Percentiles rank a stretch among this genome's conserved stretches.
These are phyloP conservation scores for Seiridium unicorne DNA, from an alignment of 2,329 filamentous ascomycete species.

Conservation along the genomic window DNA sequence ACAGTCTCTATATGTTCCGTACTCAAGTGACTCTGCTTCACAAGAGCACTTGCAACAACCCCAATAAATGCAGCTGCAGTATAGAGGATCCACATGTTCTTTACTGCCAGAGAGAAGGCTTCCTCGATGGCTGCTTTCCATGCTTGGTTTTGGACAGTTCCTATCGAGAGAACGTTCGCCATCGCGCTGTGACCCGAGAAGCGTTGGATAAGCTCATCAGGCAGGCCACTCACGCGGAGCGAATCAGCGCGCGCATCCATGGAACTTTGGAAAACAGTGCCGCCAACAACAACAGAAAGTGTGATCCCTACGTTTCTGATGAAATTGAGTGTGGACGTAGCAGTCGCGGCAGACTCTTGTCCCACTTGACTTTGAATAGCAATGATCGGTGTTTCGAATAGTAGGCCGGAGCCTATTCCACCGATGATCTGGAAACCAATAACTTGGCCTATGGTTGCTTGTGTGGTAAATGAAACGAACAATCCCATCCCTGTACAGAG, in stretches of 20 bases:
- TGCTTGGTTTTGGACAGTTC: background rate
- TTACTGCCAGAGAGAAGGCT: background rate
- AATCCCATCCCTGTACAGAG: background rate
- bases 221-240: background rate
- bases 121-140: background rate
- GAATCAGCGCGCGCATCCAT: background rate
- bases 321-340: background rate
- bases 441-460: background rate
- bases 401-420: background rate
- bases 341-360: background rate
- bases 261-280: background rate
- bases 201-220: background rate
- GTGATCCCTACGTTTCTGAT: slow-evolving; percentile 1
- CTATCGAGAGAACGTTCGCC: background rate
- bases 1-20: slow-evolving; percentile 1
- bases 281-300: slow-evolving; percentile 1
- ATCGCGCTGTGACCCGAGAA: background rate
- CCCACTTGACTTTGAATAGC: slow-evolving; percentile 3
- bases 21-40: background rate
- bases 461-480: background rate
- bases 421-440: slow-evolving; percentile 1
- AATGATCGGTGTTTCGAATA: slow-evolving; percentile 4
- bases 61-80: background rate
- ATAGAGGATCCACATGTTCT: slow-evolving; percentile 1
- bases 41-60: background rate